Evolutionary conservation across 148 eudicot species (phyloP).

Genomic region (Linanthus parryae): DNA sequence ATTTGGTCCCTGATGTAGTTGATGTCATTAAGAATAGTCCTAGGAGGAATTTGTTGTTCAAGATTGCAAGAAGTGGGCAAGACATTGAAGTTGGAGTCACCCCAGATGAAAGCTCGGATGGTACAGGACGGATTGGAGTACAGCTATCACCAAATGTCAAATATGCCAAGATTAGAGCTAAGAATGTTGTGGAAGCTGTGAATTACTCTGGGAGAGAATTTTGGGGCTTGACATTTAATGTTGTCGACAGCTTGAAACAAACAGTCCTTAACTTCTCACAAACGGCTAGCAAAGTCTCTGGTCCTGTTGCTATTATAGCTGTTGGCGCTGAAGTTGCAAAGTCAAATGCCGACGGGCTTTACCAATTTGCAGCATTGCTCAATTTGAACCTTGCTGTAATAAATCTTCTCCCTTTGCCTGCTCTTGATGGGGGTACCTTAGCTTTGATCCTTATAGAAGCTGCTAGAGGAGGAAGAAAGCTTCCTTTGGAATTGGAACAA

Average conservation of each 20-base stretch:
- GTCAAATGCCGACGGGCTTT: constrained; percentile 71
- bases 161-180: constrained; percentile 48
- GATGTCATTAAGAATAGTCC: constrained; percentile 68
- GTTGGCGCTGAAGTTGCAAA: constrained; percentile 99
- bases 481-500: constrained; percentile 84
- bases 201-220: constrained; percentile 65
- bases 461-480: constrained; percentile 88
- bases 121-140: constrained; percentile 88
- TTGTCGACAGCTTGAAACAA: constrained; percentile 80
- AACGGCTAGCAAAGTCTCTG: constrained; percentile 83
- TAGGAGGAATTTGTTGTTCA: constrained; percentile 50
- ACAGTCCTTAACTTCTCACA: constrained; percentile 81
- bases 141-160: constrained; percentile 76
- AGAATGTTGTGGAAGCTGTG: constrained; percentile 47
- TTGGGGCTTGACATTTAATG: constrained; percentile 68
- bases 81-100: constrained; percentile 55
- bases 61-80: constrained; percentile 42
- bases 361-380: constrained; percentile 87
- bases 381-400: constrained; percentile 92
- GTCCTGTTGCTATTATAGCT: constrained; percentile 95
- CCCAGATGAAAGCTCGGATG: constrained; percentile 77
- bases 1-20: constrained; percentile 66
- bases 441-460: constrained; percentile 90
- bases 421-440: constrained; percentile 91
- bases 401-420: constrained; percentile 93